These are phyloP conservation scores for Psilocybe cyanescens DNA, from an alignment of 768 basidiomycete genomes.

Conservation along the genomic window DNA sequence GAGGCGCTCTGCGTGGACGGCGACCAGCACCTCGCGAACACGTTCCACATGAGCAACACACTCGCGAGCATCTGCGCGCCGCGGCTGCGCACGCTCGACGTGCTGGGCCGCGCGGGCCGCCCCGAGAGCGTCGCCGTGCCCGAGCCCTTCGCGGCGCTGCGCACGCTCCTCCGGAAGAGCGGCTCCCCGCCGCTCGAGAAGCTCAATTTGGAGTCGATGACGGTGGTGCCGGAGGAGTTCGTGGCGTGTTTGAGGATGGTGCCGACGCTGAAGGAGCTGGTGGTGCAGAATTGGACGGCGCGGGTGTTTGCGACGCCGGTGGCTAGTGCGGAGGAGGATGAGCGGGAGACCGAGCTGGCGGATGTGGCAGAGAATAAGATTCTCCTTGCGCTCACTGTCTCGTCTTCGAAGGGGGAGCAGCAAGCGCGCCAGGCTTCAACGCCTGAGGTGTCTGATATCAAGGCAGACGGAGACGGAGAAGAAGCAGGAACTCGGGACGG, in stretches of 20 bases:
- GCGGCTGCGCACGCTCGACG: slow-evolving; percentile 26
- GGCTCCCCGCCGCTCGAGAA: slow-evolving; percentile 28
- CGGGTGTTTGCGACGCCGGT: neutral
- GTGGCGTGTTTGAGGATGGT: slow-evolving; percentile 25
- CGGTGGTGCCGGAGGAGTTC: slow-evolving; percentile 25
- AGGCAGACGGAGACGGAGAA: neutral
- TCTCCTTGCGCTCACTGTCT: slow-evolving; percentile 25
- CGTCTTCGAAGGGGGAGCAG: neutral
- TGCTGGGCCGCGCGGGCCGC: slow-evolving; percentile 28
- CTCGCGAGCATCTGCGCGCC: slow-evolving; percentile 27
- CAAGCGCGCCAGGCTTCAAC: no score
- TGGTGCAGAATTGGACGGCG: slow-evolving; percentile 28
- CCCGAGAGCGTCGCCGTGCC: slow-evolving; percentile 12
- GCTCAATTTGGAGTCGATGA: slow-evolving; percentile 28
- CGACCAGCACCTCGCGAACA: slow-evolving; percentile 30
- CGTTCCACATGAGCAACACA: slow-evolving; percentile 33
- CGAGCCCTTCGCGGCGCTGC: slow-evolving; percentile 25
- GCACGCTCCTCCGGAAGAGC: slow-evolving; percentile 23
- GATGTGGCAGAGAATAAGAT: slow-evolving; percentile 26
- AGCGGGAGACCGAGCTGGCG: neutral
- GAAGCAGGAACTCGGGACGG: neutral
- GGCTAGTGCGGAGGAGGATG: slow-evolving; percentile 5
- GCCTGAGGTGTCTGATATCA: neutral
- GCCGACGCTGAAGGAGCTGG: slow-evolving; percentile 25
- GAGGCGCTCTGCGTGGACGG: slow-evolving; percentile 29